Evolutionary conservation across 768 basidiomycete species (phyloP).

Genomic region (Austroboletus eburneus): DNA sequence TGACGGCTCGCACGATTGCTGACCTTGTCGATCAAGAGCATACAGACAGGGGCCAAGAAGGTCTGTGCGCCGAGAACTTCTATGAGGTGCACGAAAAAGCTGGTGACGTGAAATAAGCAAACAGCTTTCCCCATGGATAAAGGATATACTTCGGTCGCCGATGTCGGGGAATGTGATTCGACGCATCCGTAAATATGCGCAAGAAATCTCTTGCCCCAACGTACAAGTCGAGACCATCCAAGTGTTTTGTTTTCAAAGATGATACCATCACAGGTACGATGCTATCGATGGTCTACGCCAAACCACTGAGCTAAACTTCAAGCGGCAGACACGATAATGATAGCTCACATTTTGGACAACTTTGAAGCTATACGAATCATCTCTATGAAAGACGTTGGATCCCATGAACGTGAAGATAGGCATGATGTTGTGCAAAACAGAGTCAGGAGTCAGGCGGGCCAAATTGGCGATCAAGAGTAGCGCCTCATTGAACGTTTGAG

Average conservation of each 20-base stretch:
- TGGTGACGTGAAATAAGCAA: slow-evolving; percentile 28
- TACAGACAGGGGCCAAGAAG: slow-evolving; percentile 77
- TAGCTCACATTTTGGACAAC: slow-evolving; percentile 82
- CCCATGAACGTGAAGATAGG: slow-evolving; percentile 99
- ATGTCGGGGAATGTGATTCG: slow-evolving; percentile 88
- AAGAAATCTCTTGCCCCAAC: slow-evolving; percentile 76
- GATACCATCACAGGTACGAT: slow-evolving; percentile 92
- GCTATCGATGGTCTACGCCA: slow-evolving; percentile 75
- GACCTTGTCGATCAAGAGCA: slow-evolving; percentile 80
- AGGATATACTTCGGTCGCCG: slow-evolving; percentile 74
- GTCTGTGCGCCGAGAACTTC: slow-evolving; percentile 75
- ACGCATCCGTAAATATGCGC: slow-evolving; percentile 90
- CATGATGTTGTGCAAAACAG: slow-evolving; percentile 93
- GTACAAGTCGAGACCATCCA: slow-evolving; percentile 55
- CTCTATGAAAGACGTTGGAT: slow-evolving; percentile 94
- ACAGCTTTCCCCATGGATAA: neutral
- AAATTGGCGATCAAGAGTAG: slow-evolving; percentile 82
- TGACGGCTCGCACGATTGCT: slow-evolving; percentile 67
- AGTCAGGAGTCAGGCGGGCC: slow-evolving; percentile 81
- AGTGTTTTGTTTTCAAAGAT: slow-evolving; percentile 60
- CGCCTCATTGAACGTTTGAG: slow-evolving; percentile 93
- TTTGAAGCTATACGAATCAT: slow-evolving; percentile 92
- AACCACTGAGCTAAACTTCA: neutral
- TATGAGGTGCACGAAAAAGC: slow-evolving; percentile 87
- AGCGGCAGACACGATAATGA: neutral